phyloP scores from a whole-genome alignment of 441 rosid species.

The Populus trichocarpa region DNA sequence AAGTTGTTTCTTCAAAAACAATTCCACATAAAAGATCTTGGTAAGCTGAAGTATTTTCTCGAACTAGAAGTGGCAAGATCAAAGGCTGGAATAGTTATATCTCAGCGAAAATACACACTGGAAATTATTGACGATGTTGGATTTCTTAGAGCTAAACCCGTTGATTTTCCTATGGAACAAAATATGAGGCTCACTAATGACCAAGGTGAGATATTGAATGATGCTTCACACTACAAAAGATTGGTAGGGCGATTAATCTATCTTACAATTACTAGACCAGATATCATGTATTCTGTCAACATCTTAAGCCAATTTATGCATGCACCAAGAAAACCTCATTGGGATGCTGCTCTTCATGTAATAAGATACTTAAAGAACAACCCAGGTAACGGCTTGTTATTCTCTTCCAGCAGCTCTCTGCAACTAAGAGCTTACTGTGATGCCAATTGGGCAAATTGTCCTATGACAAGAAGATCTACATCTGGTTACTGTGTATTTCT shows the following conservation, averaged over 20 bases:
- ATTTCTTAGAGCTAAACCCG: neutral
- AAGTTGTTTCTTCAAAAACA: accelerated
- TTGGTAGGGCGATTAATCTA: neutral
- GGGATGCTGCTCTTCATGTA: neutral
- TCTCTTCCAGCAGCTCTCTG: neutral
- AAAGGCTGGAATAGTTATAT: neutral
- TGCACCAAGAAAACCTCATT: neutral
- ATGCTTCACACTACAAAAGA: neutral
- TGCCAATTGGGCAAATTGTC: neutral
- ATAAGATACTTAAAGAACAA: neutral
- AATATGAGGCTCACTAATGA: neutral
- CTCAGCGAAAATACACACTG: neutral
- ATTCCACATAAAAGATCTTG: neutral
- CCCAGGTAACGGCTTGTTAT: neutral
- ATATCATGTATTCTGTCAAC: neutral
- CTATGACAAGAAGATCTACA: neutral
- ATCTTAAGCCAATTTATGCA: neutral
- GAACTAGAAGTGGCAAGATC: neutral
- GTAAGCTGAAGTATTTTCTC: neutral
- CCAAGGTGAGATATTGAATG: neutral
- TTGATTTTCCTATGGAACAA: neutral
- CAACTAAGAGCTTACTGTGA: neutral
- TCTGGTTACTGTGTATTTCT: neutral
- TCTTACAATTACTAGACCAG: neutral
- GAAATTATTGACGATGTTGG: neutral